Evolutionary conservation across 805 yeast species (phyloP).

Genomic region (Zygosaccharomyces bailii): DNA sequence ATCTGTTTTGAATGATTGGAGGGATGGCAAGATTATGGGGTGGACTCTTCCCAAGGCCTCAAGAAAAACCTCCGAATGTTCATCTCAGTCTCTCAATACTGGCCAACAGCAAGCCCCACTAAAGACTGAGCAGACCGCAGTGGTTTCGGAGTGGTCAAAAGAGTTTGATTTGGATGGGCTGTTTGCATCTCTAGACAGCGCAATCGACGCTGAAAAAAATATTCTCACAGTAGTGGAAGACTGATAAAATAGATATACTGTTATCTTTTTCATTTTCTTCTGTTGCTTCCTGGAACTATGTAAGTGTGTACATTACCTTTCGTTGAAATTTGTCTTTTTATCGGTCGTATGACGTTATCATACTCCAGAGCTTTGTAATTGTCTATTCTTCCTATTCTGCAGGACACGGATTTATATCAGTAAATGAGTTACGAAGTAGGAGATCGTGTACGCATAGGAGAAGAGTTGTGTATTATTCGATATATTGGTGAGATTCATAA

Average conservation of each 20-base stretch:
- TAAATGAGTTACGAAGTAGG: slow-evolving; percentile 22
- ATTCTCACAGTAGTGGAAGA: slow-evolving; percentile 18
- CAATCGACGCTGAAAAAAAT: slow-evolving; percentile 29
- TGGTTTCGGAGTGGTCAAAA: slow-evolving; percentile 88
- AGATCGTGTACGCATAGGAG: slow-evolving; percentile 38
- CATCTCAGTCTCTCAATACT: slow-evolving; percentile 35
- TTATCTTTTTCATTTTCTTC: background rate
- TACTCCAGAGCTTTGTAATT: too few relatives aligned
- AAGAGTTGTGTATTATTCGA: slow-evolving; percentile 57
- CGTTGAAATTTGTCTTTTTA: too few relatives aligned
- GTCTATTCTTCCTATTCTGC: too few relatives aligned
- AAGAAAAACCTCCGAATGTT: slow-evolving; percentile 34
- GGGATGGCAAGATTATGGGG: slow-evolving; percentile 90
- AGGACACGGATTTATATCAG: too few relatives aligned
- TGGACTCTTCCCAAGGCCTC: slow-evolving; percentile 77
- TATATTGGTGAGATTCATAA: slow-evolving; percentile 57
- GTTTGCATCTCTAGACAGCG: slow-evolving; percentile 45
- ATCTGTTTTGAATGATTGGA: slow-evolving; percentile 87
- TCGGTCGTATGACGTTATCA: too few relatives aligned
- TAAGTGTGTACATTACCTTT: slow-evolving; percentile 5
- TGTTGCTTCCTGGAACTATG: background rate
- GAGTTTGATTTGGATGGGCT: slow-evolving; percentile 90
- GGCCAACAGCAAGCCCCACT: slow-evolving; percentile 41
- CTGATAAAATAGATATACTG: background rate
- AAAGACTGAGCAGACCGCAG: slow-evolving; percentile 59